Evolutionary conservation across 805 yeast genomes (phyloP), one percentile per base, ranked within the genome.

Genomic region (Pichia rugopelliculosa): DNA sequence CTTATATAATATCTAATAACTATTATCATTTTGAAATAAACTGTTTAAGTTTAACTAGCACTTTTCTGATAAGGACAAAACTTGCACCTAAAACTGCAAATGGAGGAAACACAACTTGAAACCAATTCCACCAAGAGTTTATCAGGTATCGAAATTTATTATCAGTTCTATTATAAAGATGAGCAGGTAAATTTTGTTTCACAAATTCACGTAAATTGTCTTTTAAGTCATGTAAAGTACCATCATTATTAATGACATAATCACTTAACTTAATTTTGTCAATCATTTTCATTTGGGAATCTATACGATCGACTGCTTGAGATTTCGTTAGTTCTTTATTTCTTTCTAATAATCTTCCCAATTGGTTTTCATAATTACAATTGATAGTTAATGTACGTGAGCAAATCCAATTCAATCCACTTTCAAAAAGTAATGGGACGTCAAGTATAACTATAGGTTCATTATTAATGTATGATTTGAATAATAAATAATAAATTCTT

Each of bases 351-450:
- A 93, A 71, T 48, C 99, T 71, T 51, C 73, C 66, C 36, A 84
- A 53, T 61, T 93, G 97, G 2, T 64, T 49, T 1, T 75, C 74
- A 20, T 67, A 68, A 12, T 71, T 68, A 53, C 95, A 85, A 0
- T 82, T 64, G 0, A 90, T 87, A 15, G 86, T 81, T 3, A 91
- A 62, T 0, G 82, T 76, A 10, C 70, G 60, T 0, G 93, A 95
- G 61, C 98, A 91, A 22, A 83, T 66, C 41, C 61, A 56, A 59
- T 87, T 80, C 55, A 91, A 69, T 1, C 80, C 77, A 33, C 88
- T 75, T 62, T 93, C 99, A 64, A 87, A 93, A 18, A 93, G 68
- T 36, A 93, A 68, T 1, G 99, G 99, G 3, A 95, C 91, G 59
- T 93, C 99, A 42, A 93, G 65, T 0, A 93, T 67, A 4, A 88